These are phyloP conservation scores for Vachellia collinsii DNA, from an alignment of 306 rosid species.

Conservation along the genomic window DNA sequence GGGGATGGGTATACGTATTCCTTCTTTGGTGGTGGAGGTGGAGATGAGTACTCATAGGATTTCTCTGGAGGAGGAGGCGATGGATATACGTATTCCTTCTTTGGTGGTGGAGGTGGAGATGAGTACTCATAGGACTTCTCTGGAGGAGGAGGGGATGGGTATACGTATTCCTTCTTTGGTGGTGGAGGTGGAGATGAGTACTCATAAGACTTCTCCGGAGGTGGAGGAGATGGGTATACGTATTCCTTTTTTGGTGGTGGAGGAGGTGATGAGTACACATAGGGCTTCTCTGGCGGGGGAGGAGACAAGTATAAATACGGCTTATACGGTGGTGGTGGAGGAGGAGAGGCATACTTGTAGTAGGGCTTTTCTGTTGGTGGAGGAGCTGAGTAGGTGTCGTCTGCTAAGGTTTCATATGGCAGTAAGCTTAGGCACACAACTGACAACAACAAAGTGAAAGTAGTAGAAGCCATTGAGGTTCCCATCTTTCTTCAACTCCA, in stretches of 20 bases:
- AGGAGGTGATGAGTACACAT: background rate
- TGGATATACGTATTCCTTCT: background rate
- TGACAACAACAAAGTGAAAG: conserved; percentile 48
- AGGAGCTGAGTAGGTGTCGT: conserved; percentile 42
- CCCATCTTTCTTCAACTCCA: conserved; percentile 44
- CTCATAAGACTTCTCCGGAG: too few species aligned
- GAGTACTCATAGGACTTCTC: background rate
- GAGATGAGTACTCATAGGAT: background rate
- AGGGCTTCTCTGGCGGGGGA: background rate
- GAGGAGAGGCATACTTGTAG: background rate
- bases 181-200: conserved; percentile 2
- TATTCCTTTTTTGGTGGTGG: conserved; percentile 15
- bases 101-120: background rate
- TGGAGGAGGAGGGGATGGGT: background rate
- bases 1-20: background rate
- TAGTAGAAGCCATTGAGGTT: conserved; percentile 49
- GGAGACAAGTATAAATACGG: background rate
- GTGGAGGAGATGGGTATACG: conserved; percentile 5
- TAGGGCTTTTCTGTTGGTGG: conserved; percentile 12
- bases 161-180: background rate
- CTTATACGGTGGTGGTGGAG: background rate
- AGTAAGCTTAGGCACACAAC: conserved; percentile 46
- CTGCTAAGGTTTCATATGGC: conserved; percentile 41
- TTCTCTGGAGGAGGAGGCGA: background rate
- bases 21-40: conserved; percentile 9